Percentiles rank a stretch among this genome's conserved stretches.
Evolutionary conservation across 257 asterid species (phyloP).

Genomic region (Solanum paucissectum): DNA sequence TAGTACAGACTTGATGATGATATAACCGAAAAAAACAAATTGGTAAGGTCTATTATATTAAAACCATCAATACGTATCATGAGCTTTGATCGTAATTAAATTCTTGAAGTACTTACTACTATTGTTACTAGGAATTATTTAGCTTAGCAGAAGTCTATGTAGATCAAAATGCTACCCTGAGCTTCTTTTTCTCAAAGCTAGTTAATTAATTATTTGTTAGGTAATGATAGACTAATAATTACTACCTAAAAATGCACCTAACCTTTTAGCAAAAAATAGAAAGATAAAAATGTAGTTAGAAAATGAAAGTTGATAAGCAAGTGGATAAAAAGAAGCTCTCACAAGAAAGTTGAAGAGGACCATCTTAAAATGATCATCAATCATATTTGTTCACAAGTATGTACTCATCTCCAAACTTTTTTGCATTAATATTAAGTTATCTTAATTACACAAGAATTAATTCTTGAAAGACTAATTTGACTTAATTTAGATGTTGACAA

Average conservation of each 20-base stretch:
- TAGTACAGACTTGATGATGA: not conserved
- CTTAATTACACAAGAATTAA: not conserved
- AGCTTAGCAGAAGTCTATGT: not conserved
- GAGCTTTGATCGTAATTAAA: not conserved
- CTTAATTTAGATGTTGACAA: slow-evolving; percentile 8
- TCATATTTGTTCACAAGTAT: slow-evolving; percentile 2
- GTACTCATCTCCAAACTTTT: slow-evolving; percentile 13
- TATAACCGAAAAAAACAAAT: not conserved
- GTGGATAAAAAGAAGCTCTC: slow-evolving; percentile 5
- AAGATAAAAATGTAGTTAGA: not conserved
- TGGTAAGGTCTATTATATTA: not conserved
- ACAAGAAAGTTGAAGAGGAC: slow-evolving; percentile 11
- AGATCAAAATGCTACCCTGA: not conserved
- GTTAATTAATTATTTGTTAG: not conserved
- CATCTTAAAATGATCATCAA: not conserved
- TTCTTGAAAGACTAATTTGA: not conserved
- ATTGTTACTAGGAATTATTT: not conserved
- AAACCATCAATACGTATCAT: not conserved
- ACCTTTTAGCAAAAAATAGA: not conserved
- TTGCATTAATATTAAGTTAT: slow-evolving; percentile 7
- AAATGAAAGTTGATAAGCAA: not conserved
- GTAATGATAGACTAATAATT: not conserved
- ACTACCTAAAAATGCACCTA: not conserved
- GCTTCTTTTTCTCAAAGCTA: too few species aligned
- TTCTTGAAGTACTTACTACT: not conserved